Conservation (phyloP, 1,139 yeast species). For the Hansenula lynferdii region DNA sequence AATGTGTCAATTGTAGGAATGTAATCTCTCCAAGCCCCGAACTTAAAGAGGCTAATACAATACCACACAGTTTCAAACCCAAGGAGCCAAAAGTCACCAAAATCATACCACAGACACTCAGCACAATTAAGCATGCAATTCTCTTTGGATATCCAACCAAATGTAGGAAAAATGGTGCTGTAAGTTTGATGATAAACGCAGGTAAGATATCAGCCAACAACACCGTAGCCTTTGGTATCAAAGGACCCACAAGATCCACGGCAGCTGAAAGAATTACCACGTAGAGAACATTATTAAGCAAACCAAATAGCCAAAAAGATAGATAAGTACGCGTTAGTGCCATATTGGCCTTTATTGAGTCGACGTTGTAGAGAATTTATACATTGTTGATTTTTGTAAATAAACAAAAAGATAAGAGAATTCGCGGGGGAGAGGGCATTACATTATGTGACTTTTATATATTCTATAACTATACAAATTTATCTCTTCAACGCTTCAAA, state of each 20-base stretch:
- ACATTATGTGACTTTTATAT: too few relatives aligned
- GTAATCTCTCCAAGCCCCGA: constrained; percentile 92
- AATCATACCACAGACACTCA: constrained; percentile 77
- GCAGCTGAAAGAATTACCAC: constrained; percentile 93
- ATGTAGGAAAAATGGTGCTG: constrained; percentile 80
- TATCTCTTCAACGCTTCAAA: constrained; percentile 45
- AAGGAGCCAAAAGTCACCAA: constrained; percentile 45
- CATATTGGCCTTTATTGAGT: too few relatives aligned
- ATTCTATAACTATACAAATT: too few relatives aligned
- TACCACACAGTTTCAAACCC: constrained; percentile 52
- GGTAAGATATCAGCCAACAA: constrained; percentile 86
- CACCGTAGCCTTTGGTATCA: constrained; percentile 81
- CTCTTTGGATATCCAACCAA: constrained; percentile 53
- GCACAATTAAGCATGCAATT: constrained; percentile 45
- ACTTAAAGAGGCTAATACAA: constrained; percentile 75
- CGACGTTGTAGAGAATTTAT: too few relatives aligned
- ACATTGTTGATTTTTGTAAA: too few relatives aligned
- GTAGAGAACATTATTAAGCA: constrained; percentile 82
- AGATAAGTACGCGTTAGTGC: constrained; percentile 28
- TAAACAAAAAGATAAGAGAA: too few relatives aligned
- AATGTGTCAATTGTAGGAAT: constrained; percentile 80
- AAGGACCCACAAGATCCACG: constrained; percentile 79
- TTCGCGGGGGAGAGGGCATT: too few relatives aligned
- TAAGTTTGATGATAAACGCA: constrained; percentile 62
- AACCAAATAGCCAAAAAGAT: constrained; percentile 80